Evolutionary conservation across 768 basidiomycete species (phyloP), one percentile per base, ranked within the genome.

Genomic region (Termitomyces eurrhizus): DNA sequence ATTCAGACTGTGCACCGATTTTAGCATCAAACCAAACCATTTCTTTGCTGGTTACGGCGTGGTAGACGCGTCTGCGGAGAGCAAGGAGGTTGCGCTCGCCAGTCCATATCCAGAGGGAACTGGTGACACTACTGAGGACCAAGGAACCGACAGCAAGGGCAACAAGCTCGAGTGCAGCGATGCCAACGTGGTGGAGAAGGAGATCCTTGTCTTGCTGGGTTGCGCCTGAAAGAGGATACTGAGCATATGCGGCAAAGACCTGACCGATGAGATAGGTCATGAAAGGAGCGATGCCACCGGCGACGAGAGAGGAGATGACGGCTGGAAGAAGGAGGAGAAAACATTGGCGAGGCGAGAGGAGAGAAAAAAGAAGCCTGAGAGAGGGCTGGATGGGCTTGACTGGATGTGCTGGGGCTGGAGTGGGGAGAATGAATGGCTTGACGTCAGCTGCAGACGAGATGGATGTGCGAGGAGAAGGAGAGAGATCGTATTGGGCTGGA

Each of bases 21-120:
- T 90, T 87, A 44, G 83, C 73, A 73, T 97, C 95, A 70, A 93
- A 97, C 95, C 95, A 97, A n/a, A 80, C 79, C 83, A 96, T 89
- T 24, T 88, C 86, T 67, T 88, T 89, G 26, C 68, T 69, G 16
- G 84, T 80, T 32, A 97, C 83, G 2, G 86, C 82, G 3, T 70
- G 67, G 69, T 91, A 96, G 7, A 95, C 88, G 52, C 76, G 75
- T 66, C 80, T 78, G 62, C 95, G 76, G 21, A 97, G 73, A 8
- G 80, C 79, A 65, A 86, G 75, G 7, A 87, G 85, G 63, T 93
- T 92, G 59, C 84, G 77, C 71, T 98, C 96, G 4, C 93, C 94
- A 6, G 88, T 84, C 77, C 87, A 85, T 51, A 94, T 91, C 96
- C 96, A 98, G 11, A 96, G 72, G 32, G 79, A 80, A 52, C 87